Evolutionary conservation across 1,139 yeast genomes (phyloP).

Genomic region (Arxiozyma bovina): DNA sequence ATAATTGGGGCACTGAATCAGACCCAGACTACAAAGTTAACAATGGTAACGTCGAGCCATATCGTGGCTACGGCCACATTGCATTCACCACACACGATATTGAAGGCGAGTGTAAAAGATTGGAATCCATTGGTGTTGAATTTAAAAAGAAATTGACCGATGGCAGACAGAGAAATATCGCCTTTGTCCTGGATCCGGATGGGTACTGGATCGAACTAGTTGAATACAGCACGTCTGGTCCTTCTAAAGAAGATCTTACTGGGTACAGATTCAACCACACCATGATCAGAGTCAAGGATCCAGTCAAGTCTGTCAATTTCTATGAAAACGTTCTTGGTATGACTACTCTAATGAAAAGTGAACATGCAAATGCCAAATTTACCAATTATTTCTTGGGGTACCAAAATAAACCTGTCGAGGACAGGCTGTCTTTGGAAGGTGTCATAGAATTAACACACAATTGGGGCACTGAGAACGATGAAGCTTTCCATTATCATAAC

Average conservation of each 20-base stretch:
- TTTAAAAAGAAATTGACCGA: constrained; percentile 79
- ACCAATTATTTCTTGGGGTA: background rate
- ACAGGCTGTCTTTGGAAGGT: background rate
- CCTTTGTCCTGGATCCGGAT: constrained; percentile 90
- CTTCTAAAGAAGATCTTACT: constrained; percentile 29
- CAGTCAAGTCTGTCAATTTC: constrained; percentile 62
- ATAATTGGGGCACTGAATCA: constrained; percentile 64
- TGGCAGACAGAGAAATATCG: constrained; percentile 88
- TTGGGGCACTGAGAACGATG: constrained; percentile 66
- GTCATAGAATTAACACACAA: background rate
- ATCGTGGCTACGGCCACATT: constrained; percentile 90
- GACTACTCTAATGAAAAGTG: constrained; percentile 51
- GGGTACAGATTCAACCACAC: constrained; percentile 74
- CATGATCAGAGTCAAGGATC: constrained; percentile 89
- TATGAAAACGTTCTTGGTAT: constrained; percentile 74
- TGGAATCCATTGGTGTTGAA: constrained; percentile 50
- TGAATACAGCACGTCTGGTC: constrained; percentile 38
- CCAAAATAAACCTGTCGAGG: background rate
- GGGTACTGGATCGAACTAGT: constrained; percentile 94
- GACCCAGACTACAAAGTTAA: constrained; percentile 52
- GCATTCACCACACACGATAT: constrained; percentile 82
- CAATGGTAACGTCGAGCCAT: constrained; percentile 77
- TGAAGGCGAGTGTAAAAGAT: constrained; percentile 46
- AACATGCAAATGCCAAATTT: constrained; percentile 63
- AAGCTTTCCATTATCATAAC: constrained; percentile 66